Conservation (phyloP, 2,329 filamentous ascomycete species). For the Fusarium paranaense region DNA sequence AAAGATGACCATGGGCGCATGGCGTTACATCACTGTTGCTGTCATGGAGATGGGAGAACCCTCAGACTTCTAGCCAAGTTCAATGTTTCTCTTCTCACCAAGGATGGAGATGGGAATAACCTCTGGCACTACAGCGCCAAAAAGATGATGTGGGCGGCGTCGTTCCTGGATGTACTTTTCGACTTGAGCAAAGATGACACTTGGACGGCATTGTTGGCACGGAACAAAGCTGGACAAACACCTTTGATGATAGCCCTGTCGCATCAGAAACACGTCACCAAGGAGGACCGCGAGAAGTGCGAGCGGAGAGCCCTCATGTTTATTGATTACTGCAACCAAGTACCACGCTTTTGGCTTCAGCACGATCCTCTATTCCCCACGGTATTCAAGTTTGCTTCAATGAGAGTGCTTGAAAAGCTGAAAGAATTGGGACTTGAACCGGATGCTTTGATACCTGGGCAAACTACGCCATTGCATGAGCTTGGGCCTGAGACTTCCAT, state of each 20-base stretch:
- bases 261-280: neutral
- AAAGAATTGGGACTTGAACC: neutral
- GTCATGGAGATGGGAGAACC: neutral
- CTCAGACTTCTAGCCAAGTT: neutral
- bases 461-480: neutral
- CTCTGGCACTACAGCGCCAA: neutral
- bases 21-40: neutral
- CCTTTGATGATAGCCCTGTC: neutral
- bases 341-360: neutral
- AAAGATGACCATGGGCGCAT: neutral
- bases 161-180: neutral
- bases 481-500: neutral
- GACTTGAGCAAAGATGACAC: neutral
- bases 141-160: neutral
- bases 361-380: neutral
- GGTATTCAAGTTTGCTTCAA: neutral
- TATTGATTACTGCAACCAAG: neutral
- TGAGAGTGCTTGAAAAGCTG: neutral
- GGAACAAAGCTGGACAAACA: neutral
- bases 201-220: neutral
- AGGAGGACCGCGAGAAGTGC: neutral
- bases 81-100: neutral
- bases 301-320: neutral
- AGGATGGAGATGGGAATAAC: neutral
- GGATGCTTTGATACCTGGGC: neutral